A percentile compares a stretch with the other conserved stretches of the same genome.
Conservation (phyloP, 2,329 filamentous ascomycete genomes). For the Cercospora nicotianae region DNA sequence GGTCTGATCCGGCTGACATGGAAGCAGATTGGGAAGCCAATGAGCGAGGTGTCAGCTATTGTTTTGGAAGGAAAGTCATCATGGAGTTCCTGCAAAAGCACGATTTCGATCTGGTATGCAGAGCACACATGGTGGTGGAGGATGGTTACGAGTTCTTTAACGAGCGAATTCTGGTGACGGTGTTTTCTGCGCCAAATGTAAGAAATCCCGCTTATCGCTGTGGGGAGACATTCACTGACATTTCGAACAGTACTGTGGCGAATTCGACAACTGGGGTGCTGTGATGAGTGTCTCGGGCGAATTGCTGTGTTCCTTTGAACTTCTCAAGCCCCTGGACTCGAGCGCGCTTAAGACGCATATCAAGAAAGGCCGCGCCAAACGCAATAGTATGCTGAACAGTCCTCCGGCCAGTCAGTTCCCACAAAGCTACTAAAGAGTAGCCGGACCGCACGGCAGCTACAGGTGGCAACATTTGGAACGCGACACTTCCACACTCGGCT, state of each 20-base stretch:
- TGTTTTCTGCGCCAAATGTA: constrained; percentile 96
- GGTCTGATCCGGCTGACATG: constrained; percentile 98
- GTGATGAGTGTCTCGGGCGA: constrained; percentile 97
- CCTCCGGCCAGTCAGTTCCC: constrained; percentile 60
- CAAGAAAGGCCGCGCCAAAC: constrained; percentile 94
- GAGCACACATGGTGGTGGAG: constrained; percentile 98
- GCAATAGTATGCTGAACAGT: constrained; percentile 93
- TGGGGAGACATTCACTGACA: constrained; percentile 2
- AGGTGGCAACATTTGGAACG: background rate
- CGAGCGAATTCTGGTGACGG: constrained; percentile 89
- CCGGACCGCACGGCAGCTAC: background rate
- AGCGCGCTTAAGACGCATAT: constrained; percentile 97
- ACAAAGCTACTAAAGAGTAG: constrained; percentile 49
- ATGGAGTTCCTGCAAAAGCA: constrained; percentile 92
- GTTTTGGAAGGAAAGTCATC: constrained; percentile 97
- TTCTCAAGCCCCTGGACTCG: constrained; percentile 93
- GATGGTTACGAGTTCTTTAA: constrained; percentile 99
- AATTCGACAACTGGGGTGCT: constrained; percentile 98
- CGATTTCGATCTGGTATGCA: constrained; percentile 95
- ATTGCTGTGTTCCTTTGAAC: constrained; percentile 92
- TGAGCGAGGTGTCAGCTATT: constrained; percentile 94
- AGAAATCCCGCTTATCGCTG: background rate
- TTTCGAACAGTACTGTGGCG: constrained; percentile 69
- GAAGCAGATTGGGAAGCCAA: constrained; percentile 95
- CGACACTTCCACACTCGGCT: background rate